Conservation (phyloP, 768 basidiomycete species). For the Phanerochaete sordida region DNA sequence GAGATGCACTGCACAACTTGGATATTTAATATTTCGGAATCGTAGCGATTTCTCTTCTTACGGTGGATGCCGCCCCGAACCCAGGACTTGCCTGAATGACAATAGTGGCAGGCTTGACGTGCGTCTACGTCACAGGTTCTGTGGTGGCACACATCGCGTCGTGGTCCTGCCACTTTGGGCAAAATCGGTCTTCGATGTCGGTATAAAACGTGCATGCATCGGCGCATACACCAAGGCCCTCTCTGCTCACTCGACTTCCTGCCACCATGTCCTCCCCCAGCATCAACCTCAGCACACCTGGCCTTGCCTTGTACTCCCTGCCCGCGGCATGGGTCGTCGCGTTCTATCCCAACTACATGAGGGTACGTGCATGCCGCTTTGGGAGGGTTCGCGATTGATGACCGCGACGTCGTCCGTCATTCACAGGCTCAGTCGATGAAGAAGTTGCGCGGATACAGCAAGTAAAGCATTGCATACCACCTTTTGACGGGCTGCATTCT, state of each 20-base stretch:
- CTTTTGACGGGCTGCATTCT: too few species aligned
- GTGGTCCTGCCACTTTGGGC: too few species aligned
- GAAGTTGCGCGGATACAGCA: too few species aligned
- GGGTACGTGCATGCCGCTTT: not conserved
- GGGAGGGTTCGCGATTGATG: not conserved
- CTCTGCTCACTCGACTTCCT: not conserved
- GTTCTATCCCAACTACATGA: not conserved
- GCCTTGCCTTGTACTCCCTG: conserved; percentile 3
- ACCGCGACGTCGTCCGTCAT: not conserved
- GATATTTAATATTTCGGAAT: too few species aligned
- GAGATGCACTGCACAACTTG: too few species aligned
- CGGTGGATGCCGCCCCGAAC: too few species aligned
- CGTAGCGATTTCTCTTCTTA: too few species aligned
- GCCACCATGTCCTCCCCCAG: not conserved
- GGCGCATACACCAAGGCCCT: not conserved
- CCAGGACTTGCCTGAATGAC: too few species aligned
- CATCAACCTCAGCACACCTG: not conserved
- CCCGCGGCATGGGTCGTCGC: not conserved
- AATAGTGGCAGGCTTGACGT: too few species aligned
- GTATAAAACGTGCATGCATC: not conserved
- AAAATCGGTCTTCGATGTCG: not conserved
- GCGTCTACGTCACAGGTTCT: too few species aligned
- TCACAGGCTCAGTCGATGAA: not conserved
- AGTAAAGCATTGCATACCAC: too few species aligned
- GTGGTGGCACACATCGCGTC: too few species aligned